These are phyloP conservation scores for Alternaria atra DNA, from an alignment of 2,329 filamentous ascomycete genomes.

Conservation along the genomic window DNA sequence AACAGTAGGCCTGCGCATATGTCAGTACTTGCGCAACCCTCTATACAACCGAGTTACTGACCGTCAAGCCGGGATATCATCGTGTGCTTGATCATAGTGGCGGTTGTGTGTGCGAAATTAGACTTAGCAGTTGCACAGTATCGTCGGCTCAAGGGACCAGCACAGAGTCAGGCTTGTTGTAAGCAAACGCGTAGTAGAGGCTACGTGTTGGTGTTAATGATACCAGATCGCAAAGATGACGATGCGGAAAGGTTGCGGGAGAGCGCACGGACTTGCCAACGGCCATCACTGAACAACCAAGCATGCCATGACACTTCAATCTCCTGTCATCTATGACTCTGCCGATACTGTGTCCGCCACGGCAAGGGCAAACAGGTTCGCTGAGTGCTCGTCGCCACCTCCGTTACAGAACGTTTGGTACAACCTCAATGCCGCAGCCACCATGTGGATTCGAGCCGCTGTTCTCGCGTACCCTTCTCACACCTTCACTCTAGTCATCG, in stretches of 20 bases:
- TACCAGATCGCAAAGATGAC: conserved; percentile 27
- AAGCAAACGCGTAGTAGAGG: conserved; percentile 22
- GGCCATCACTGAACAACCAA: conserved; percentile 2
- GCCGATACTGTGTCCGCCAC: neutral
- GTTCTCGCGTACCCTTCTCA: neutral
- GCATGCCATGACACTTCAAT: neutral
- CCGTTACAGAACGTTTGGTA: neutral
- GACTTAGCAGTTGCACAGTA: neutral
- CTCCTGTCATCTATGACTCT: neutral
- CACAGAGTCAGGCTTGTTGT: neutral
- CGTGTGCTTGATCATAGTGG: conserved; percentile 83
- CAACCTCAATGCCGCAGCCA: neutral
- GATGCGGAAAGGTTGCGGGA: conserved; percentile 36
- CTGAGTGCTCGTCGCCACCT: neutral
- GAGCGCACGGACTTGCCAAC: conserved; percentile 27
- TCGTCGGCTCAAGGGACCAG: neutral
- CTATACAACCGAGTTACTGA: conserved; percentile 48
- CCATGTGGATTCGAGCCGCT: conserved; percentile 2
- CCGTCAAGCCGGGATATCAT: conserved; percentile 95
- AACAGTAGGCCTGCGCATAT: conserved; percentile 80
- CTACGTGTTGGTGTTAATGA: conserved; percentile 41
- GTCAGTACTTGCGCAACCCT: conserved; percentile 27
- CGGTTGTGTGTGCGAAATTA: neutral
- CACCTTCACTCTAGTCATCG: neutral
- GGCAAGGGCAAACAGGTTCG: too few species aligned